Conservation (phyloP, 2,329 filamentous ascomycete genomes). For the Sclerotinia trifoliorum region DNA sequence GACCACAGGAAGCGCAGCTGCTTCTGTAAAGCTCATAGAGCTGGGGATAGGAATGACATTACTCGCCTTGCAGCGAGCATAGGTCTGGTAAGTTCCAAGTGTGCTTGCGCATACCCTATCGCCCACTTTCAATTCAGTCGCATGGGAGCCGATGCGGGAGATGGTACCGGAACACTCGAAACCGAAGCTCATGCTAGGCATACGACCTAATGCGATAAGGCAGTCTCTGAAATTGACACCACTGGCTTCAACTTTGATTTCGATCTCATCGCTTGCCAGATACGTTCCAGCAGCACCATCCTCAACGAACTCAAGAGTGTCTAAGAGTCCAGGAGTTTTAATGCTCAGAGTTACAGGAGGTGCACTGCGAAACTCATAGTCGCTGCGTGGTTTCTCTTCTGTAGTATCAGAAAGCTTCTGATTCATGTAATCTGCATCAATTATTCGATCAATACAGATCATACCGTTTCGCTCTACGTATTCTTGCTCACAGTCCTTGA, state of each 20-base stretch:
- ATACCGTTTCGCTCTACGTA: neutral
- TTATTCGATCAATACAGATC: neutral
- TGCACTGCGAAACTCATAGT: neutral
- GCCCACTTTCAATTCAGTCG: neutral
- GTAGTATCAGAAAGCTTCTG: neutral
- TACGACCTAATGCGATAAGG: neutral
- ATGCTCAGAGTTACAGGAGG: neutral
- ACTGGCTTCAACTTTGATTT: constrained; percentile 2
- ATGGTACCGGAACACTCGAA: neutral
- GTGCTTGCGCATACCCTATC: constrained; percentile 6
- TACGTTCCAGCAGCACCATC: neutral
- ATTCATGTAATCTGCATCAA: neutral
- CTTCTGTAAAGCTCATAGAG: neutral
- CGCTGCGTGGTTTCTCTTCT: neutral
- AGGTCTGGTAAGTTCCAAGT: constrained; percentile 21
- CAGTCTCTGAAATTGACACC: constrained; percentile 12
- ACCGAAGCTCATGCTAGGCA: neutral
- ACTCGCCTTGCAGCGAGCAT: neutral
- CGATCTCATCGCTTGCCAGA: neutral
- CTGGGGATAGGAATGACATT: neutral
- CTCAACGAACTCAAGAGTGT: neutral
- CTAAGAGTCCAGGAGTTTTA: neutral
- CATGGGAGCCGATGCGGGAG: neutral
- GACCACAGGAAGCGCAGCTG: constrained; percentile 29
- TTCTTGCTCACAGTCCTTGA: neutral